A percentile compares a stretch with the other conserved stretches of the same genome.
phyloP scores from a whole-genome alignment of 176 grass and related monocot species.

The Aegilops umbellulata region DNA sequence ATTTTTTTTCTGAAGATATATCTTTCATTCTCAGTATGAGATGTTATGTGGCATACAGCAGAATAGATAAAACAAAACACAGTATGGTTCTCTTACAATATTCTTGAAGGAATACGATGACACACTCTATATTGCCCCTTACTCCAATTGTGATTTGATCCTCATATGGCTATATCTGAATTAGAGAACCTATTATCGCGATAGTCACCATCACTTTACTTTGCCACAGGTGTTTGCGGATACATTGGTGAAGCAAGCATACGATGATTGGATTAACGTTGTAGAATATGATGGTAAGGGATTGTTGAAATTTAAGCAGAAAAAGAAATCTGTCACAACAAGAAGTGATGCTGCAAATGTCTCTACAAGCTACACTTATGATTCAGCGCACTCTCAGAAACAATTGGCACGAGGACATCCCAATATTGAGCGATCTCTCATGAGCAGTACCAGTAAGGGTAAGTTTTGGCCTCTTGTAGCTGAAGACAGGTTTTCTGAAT shows the following conservation, averaged over 20 bases:
- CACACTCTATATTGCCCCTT: background rate
- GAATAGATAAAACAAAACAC: background rate
- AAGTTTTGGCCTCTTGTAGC: constrained; percentile 15
- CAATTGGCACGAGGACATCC: constrained; percentile 35
- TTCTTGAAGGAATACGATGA: constrained; percentile 4
- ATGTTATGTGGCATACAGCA: background rate
- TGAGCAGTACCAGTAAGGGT: constrained; percentile 36
- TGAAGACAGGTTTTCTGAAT: background rate
- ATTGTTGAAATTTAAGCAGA: constrained; percentile 76
- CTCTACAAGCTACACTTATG: constrained; percentile 39
- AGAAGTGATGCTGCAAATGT: constrained; percentile 42
- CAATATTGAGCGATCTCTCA: constrained; percentile 33
- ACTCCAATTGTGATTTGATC: background rate
- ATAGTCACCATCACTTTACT: constrained; percentile 1
- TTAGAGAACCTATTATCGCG: constrained; percentile 1
- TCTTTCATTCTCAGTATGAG: background rate
- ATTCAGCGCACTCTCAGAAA: constrained; percentile 35
- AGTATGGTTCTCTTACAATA: background rate
- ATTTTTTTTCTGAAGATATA: background rate
- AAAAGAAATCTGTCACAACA: constrained; percentile 59
- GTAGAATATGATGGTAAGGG: constrained; percentile 80
- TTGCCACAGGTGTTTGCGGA: constrained; percentile 57
- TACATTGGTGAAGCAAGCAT: constrained; percentile 73
- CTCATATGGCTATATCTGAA: background rate
- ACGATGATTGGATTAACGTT: constrained; percentile 79